Evolutionary conservation across 176 grass and related monocot genomes (phyloP), one percentile per base, ranked within the genome.

Genomic region (Carex parvula): DNA sequence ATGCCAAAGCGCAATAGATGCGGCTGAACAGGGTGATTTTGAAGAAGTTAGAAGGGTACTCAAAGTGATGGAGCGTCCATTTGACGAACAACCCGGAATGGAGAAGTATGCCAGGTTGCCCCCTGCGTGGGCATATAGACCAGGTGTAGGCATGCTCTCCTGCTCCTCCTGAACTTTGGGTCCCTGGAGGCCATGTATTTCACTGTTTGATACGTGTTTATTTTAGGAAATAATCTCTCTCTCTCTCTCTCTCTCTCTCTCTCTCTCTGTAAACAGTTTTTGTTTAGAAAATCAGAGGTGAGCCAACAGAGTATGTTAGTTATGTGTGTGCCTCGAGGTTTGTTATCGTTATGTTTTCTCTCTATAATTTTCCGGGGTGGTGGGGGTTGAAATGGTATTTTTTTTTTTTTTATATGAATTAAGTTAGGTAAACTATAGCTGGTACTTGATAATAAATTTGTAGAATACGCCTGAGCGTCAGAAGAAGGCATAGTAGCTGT

Each of bases 91-190:
- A 32, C 91, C 86, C 0, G 92, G 91, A 44, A 93, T 98, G 96
- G 96, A 93, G 87, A 98, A 93, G 39, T 98, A 98, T 2, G 96
- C 96, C 3, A 80, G 92, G 48, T 76, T 99, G 81, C 96, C 93
- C 7, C 96, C 96, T 15, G 93, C 96, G 0, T 99, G 96, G 96
- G 96, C 96, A 35, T 99, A 99, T 84, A 90, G 96, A 80, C 96
- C 96, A 3, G 96, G 96, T 1, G 96, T 99, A n/a, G 86, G 96
- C 85, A 99, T 99, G 96, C 83, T 99, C 16, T 99, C 96, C 16
- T 99, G 96, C 87, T 99, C 96, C 8, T 99, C 96, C 8, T 99
- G 91, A 99, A 48, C 42, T 6, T 11, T 54, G 8, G 12, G 4
- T 46, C 58, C 46, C 24, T 12, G 17, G 11, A 18, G 14, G 16